Evolutionary conservation across 345 rosid species (phyloP).

Genomic region (Linum lewisii): DNA sequence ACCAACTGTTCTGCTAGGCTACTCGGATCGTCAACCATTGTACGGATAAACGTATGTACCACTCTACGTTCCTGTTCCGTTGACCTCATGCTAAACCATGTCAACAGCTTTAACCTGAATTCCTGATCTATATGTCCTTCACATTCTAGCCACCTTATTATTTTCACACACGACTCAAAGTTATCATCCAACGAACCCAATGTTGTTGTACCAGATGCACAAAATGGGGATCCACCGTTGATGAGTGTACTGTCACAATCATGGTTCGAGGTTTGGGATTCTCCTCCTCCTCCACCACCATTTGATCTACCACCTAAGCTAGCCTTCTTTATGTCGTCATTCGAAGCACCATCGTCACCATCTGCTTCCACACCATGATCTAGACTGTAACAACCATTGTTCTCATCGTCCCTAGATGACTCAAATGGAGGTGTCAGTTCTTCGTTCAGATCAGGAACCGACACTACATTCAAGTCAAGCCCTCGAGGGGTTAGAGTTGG

Average conservation of each 20-base stretch:
- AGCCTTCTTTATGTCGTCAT: conserved; percentile 50
- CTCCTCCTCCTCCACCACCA: conserved; percentile 35
- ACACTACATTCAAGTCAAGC: conserved; percentile 71
- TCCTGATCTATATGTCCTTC: conserved; percentile 64
- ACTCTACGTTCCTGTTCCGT: conserved; percentile 78
- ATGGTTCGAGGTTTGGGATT: conserved; percentile 21
- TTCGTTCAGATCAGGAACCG: conserved; percentile 87
- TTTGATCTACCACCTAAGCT: conserved; percentile 38
- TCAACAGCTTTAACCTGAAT: conserved; percentile 76
- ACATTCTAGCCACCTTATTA: conserved; percentile 71
- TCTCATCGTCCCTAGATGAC: conserved; percentile 81
- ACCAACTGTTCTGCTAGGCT: conserved; percentile 91
- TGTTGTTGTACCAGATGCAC: conserved; percentile 23
- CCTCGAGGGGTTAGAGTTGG: conserved; percentile 46
- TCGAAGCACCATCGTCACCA: conserved; percentile 73
- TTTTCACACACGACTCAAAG: conserved; percentile 80
- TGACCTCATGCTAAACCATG: conserved; percentile 93
- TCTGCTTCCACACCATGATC: conserved; percentile 50
- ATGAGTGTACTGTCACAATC: conserved; percentile 80
- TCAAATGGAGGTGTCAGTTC: conserved; percentile 75
- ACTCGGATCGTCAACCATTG: conserved; percentile 70
- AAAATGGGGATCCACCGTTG: conserved; percentile 44
- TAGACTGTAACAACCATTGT: conserved; percentile 36
- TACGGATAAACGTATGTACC: conserved; percentile 77
- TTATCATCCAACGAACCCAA: conserved; percentile 63